Evolutionary conservation across 2,329 filamentous ascomycete species (phyloP).

Genomic region (Cladorrhinum sp.): DNA sequence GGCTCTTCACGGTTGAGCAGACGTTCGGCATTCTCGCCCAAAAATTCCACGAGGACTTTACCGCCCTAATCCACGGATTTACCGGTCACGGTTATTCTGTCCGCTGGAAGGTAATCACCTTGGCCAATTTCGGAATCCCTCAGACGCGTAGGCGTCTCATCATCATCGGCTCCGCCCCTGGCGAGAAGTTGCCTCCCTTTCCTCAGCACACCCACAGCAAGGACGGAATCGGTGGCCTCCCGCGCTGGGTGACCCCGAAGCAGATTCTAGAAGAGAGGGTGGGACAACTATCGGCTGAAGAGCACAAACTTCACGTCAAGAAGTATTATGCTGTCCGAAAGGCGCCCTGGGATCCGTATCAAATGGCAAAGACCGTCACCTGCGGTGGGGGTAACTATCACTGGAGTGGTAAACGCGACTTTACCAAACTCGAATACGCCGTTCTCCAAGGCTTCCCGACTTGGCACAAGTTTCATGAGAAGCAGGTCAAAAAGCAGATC

Average conservation of each 20-base stretch:
- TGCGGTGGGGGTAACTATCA: constrained; percentile 65
- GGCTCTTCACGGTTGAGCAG: constrained; percentile 75
- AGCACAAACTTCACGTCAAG: constrained; percentile 40
- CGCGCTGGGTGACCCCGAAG: constrained; percentile 44
- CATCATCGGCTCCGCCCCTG: constrained; percentile 61
- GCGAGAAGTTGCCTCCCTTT: constrained; percentile 66
- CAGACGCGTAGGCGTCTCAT: constrained; percentile 52
- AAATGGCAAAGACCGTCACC: constrained; percentile 59
- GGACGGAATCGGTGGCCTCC: constrained; percentile 34
- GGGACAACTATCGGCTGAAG: constrained; percentile 4
- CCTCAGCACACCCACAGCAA: constrained; percentile 59
- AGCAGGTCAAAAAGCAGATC: constrained; percentile 58
- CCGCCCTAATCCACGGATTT: constrained; percentile 60
- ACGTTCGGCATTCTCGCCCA: constrained; percentile 64
- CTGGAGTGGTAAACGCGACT: constrained; percentile 59
- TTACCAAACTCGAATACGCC: constrained; percentile 67
- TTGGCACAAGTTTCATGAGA: constrained; percentile 53
- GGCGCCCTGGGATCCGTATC: constrained; percentile 44
- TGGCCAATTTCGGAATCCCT: constrained; percentile 50
- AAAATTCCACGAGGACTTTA: constrained; percentile 56
- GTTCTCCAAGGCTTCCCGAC: constrained; percentile 67
- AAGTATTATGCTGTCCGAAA: constrained; percentile 23
- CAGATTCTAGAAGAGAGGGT: constrained; percentile 40
- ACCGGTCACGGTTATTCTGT: constrained; percentile 66
- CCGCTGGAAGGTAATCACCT: constrained; percentile 60